A percentile compares a stretch with the other conserved stretches of the same genome.
These are phyloP conservation scores for Hypoxylon sp. DNA, from an alignment of 2,329 filamentous ascomycete genomes.

Conservation along the genomic window DNA sequence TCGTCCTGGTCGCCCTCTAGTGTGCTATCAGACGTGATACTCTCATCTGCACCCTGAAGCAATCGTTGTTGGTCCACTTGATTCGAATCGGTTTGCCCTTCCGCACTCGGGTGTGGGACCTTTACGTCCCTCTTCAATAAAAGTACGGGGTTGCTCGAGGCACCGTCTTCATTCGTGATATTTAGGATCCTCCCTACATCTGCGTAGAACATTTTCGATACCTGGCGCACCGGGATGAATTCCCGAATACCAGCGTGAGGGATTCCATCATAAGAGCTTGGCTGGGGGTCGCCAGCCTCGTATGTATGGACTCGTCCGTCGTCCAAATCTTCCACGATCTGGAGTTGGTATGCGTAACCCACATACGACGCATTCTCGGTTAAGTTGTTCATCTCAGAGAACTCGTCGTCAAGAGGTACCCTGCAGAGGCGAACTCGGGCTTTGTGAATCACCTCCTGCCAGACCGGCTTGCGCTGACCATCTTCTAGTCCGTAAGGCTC, in stretches of 20 bases:
- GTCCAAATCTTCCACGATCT: conserved; percentile 84
- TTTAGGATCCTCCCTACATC: conserved; percentile 92
- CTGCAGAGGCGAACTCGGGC: conserved; percentile 84
- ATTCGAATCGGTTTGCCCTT: conserved; percentile 60
- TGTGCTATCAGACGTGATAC: conserved; percentile 42
- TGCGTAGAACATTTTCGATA: conserved; percentile 94
- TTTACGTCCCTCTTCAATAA: conserved; percentile 78
- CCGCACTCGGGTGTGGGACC: conserved; percentile 60
- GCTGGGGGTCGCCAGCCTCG: conserved; percentile 48
- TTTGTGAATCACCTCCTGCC: conserved; percentile 98
- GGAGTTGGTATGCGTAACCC: conserved; percentile 79
- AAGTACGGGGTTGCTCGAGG: conserved; percentile 79
- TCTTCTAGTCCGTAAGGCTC: conserved; percentile 60
- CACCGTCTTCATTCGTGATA: conserved; percentile 70
- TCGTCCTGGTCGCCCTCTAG: conserved; percentile 56
- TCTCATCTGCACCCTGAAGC: conserved; percentile 35
- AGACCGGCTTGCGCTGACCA: conserved; percentile 76
- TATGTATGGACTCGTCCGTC: conserved; percentile 67
- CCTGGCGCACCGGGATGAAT: conserved; percentile 65
- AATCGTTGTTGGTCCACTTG: conserved; percentile 50
- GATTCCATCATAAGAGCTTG: conserved; percentile 57
- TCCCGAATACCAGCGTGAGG: conserved; percentile 63
- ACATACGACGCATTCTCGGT: conserved; percentile 52
- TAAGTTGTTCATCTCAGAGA: conserved; percentile 14
- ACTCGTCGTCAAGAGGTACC: conserved; percentile 60